A percentile compares a stretch with the other conserved stretches of the same genome.
phyloP scores from a whole-genome alignment of 495 filamentous ascomycete genomes.

The Tuber umbilicatum region DNA sequence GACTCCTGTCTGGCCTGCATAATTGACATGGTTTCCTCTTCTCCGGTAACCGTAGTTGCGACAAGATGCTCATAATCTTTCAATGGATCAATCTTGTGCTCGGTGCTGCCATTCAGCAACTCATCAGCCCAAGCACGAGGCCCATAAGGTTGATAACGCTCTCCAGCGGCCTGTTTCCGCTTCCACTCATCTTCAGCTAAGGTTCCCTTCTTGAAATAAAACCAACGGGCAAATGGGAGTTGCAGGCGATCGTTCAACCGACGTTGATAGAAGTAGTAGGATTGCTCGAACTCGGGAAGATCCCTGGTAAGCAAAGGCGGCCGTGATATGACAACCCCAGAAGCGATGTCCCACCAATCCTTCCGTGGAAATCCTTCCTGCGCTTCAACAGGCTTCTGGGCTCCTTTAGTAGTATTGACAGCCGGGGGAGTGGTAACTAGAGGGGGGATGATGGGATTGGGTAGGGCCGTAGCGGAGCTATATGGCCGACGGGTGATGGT shows the following conservation, averaged over 20 bases:
- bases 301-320: slow-evolving; percentile 79
- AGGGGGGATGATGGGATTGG: background rate
- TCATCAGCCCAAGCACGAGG: slow-evolving; percentile 85
- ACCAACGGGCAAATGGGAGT: slow-evolving; percentile 81
- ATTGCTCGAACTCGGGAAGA: slow-evolving; percentile 78
- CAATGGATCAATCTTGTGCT: slow-evolving; percentile 53
- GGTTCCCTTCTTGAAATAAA: slow-evolving; percentile 93
- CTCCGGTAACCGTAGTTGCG: slow-evolving; percentile 59
- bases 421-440: background rate
- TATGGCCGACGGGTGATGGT: background rate
- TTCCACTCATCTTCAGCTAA: slow-evolving; percentile 83
- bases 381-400: background rate
- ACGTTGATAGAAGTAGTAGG: slow-evolving; percentile 93
- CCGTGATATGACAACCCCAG: slow-evolving; percentile 77
- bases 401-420: background rate
- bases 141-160: slow-evolving; percentile 73
- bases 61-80: slow-evolving; percentile 47
- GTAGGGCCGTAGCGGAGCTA: background rate
- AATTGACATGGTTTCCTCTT: slow-evolving; percentile 64
- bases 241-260: slow-evolving; percentile 89
- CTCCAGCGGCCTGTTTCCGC: slow-evolving; percentile 58
- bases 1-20: slow-evolving; percentile 46
- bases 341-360: slow-evolving; percentile 50
- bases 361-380: background rate
- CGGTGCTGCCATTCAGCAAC: slow-evolving; percentile 62